Evolutionary conservation across 2,329 filamentous ascomycete species (phyloP), one percentile per base, ranked within the genome.

Genomic region (Nakataea oryzae): DNA sequence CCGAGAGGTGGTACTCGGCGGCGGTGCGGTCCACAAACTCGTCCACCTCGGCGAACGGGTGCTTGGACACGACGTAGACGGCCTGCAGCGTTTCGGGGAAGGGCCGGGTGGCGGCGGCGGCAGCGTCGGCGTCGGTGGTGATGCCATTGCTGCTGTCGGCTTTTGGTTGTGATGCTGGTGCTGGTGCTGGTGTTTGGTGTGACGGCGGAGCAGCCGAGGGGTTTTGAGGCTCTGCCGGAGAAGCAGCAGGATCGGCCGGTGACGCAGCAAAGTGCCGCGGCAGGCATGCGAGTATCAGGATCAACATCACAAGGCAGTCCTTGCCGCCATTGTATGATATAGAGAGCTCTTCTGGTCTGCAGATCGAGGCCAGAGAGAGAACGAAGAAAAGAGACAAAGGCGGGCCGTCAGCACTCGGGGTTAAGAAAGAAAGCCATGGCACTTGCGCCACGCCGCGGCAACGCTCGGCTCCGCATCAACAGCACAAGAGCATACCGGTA

Each of bases 271-370:
- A 71, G 64, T 71, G 70, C 24, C 73, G 70, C 26, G 81, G 76
- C 61, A 83, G 77, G 67, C 78, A 81, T 65, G 88, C 87, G 67
- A 97, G 86, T 71, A 96, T 91, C 66, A 97, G 80, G 70, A 97
- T 83, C 8, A 97, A 81, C 24, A 97, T 86, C 61, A 97, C 93
- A 24, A 97, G 88, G 70, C 93, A 97, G 80, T 97, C 95, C 75
- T 99, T 99, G 64, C 95, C 95, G 71, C 95, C 95, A 70, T 99
- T 99, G 77, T 97, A 99, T 62, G 93, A 96, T 66, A 97, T 81
- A 6, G 93, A 91, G 64, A 97, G 82, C 71, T 96, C 83, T 63
- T 88, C 81, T 65, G 89, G 83, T 63, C 90, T 95, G 69, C 21
- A 13, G 6, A 14, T 17, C n/a, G n/a, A 17, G n/a, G 11, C 8